phyloP scores from a whole-genome alignment of 148 eudicot genomes.

The Limonium bicolor region DNA sequence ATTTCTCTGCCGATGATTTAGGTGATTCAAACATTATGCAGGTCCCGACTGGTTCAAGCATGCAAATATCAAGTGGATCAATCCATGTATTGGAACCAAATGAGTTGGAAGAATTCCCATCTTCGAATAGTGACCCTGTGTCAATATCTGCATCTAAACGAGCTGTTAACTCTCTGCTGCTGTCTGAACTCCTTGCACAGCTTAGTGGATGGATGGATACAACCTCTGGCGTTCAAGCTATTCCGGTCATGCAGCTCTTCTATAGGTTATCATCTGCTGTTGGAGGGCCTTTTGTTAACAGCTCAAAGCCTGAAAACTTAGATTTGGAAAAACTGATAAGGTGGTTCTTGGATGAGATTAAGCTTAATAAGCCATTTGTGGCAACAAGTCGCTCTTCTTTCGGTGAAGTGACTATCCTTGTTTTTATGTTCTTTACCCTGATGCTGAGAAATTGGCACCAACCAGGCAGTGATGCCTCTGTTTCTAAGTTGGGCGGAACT shows the following conservation, averaged over 20 bases:
- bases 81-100: slow-evolving; percentile 74
- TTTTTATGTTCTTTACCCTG: slow-evolving; percentile 92
- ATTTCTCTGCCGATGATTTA: slow-evolving; percentile 56
- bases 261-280: slow-evolving; percentile 87
- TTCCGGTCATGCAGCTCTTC: slow-evolving; percentile 95
- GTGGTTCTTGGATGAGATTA: slow-evolving; percentile 89
- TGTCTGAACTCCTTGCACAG: slow-evolving; percentile 77
- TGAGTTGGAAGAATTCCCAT: slow-evolving; percentile 63
- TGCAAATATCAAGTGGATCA: slow-evolving; percentile 52
- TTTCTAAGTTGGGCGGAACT: slow-evolving; percentile 48
- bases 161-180: slow-evolving; percentile 88
- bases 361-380: slow-evolving; percentile 52
- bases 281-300: slow-evolving; percentile 93
- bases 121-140: slow-evolving; percentile 68
- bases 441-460: slow-evolving; percentile 99
- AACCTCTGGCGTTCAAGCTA: slow-evolving; percentile 74
- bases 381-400: slow-evolving; percentile 56
- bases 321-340: slow-evolving; percentile 77
- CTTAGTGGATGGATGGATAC: slow-evolving; percentile 95
- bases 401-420: slow-evolving; percentile 85
- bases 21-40: slow-evolving; percentile 45
- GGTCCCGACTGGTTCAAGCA: slow-evolving; percentile 31
- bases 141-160: slow-evolving; percentile 93
- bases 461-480: slow-evolving; percentile 71
- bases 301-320: slow-evolving; percentile 57